Conservation (phyloP, 257 asterid species). For the Plantago major region DNA sequence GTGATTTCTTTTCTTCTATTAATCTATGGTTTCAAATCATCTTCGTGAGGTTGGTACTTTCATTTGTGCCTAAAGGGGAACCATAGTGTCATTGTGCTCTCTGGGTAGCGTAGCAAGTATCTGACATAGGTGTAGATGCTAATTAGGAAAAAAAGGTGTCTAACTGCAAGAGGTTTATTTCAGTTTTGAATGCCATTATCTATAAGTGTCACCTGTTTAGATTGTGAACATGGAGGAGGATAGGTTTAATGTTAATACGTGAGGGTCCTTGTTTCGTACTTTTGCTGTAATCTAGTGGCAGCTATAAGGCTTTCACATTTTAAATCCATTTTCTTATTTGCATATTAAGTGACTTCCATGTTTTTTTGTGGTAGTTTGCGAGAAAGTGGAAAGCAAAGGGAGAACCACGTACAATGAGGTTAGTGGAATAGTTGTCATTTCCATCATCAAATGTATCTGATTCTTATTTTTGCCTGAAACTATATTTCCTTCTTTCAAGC, state of each 20-base stretch:
- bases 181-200: neutral
- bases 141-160: no score
- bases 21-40: no score
- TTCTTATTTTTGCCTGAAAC: neutral
- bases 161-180: neutral
- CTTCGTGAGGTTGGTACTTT: no score
- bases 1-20: no score
- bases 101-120: neutral
- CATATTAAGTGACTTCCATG: neutral
- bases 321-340: neutral
- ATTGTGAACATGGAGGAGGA: neutral
- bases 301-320: neutral
- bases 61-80: no score
- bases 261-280: neutral
- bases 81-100: no score
- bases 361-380: constrained; percentile 3
- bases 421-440: constrained; percentile 4
- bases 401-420: constrained; percentile 10
- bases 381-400: constrained; percentile 12
- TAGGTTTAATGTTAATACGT: neutral
- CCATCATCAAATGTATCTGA: neutral
- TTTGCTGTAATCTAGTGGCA: neutral
- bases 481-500: neutral
- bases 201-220: neutral
- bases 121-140: neutral